Evolutionary conservation across 2,329 filamentous ascomycete genomes (phyloP).

Genomic region (Trichoderma sp.): DNA sequence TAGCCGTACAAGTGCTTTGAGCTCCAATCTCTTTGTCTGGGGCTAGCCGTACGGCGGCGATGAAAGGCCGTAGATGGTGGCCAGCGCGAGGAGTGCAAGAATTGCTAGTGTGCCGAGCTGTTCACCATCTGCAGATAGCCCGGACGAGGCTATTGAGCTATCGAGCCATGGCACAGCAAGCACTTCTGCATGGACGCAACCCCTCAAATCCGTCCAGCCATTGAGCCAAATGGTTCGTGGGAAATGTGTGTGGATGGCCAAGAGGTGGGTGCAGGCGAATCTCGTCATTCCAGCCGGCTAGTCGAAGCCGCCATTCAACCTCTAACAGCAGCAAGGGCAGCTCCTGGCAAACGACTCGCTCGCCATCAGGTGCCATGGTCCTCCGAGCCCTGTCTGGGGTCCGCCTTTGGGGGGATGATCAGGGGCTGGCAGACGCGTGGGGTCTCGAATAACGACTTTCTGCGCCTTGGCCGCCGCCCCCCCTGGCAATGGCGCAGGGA

Average conservation of each 20-base stretch:
- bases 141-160: not conserved
- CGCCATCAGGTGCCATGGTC: conserved; percentile 19
- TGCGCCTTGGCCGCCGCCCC: conserved; percentile 2
- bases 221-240: conserved; percentile 9
- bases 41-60: not conserved
- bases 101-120: conserved; percentile 9
- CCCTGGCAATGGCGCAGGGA: conserved; percentile 15
- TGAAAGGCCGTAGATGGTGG: not conserved
- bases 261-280: conserved; percentile 16
- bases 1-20: no score
- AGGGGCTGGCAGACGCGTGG: conserved; percentile 25
- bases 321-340: conserved; percentile 1
- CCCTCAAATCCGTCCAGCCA: not conserved
- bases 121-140: not conserved
- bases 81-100: not conserved
- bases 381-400: conserved; percentile 3
- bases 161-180: not conserved
- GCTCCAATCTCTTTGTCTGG: not conserved
- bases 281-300: not conserved
- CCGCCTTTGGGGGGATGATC: conserved; percentile 20
- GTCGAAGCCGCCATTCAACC: not conserved
- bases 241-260: conserved; percentile 9
- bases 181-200: not conserved
- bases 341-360: not conserved
- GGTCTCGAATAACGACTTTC: conserved; percentile 12